phyloP scores from a whole-genome alignment of 2,329 filamentous ascomycete genomes.

The Pseudogymnoascus sp. region DNA sequence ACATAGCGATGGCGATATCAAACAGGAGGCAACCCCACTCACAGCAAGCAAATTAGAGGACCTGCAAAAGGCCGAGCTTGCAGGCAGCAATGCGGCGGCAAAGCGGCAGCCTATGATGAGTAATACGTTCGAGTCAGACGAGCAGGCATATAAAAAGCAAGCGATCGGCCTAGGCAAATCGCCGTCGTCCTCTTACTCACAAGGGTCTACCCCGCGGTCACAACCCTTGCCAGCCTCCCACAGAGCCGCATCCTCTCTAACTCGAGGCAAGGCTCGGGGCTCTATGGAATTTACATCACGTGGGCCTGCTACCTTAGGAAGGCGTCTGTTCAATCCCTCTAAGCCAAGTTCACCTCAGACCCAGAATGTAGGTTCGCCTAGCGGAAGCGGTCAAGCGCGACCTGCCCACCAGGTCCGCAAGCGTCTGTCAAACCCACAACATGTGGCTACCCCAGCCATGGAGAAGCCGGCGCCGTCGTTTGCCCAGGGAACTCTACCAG shows the following conservation, averaged over 20 bases:
- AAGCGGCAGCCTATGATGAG: background rate
- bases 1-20: background rate
- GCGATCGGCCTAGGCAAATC: background rate
- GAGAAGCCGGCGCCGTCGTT: background rate
- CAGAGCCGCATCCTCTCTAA: background rate
- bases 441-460: background rate
- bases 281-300: background rate
- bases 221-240: background rate
- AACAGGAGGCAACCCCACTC: background rate
- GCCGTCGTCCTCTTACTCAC: background rate
- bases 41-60: background rate
- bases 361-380: background rate
- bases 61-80: background rate
- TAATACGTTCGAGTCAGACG: background rate
- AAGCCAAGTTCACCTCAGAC: background rate
- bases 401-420: background rate
- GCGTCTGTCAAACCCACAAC: background rate
- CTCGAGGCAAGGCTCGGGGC: background rate
- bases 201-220: background rate
- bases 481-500: background rate
- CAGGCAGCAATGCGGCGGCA: background rate
- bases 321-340: background rate
- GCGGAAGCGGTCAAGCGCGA: background rate
- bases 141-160: constrained; percentile 1
- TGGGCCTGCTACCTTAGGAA: background rate